Conservation (phyloP, 139 green algal genomes). For the Auxenochlorella pyrenoidosa region DNA sequence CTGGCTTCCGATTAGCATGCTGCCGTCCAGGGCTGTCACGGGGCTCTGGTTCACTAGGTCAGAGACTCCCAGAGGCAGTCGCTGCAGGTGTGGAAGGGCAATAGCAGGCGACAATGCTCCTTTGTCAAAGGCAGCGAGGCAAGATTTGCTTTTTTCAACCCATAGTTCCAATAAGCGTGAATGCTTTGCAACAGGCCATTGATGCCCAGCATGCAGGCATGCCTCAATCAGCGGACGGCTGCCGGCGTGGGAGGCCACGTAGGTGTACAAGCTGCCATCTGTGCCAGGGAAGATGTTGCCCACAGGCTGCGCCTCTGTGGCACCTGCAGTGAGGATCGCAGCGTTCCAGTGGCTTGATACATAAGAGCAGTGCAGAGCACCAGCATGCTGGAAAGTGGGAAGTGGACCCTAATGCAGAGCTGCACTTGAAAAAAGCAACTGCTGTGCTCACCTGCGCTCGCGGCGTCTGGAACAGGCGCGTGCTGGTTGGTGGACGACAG, state of each 20-base stretch:
- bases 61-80: constrained; percentile 79
- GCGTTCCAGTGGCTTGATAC: neutral
- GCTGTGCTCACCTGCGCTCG: neutral
- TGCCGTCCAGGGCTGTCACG: constrained; percentile 81
- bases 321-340: neutral
- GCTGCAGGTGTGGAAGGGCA: constrained; percentile 58
- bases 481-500: constrained; percentile 56
- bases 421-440: no score
- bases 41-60: constrained; percentile 90
- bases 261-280: constrained; percentile 90
- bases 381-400: no score
- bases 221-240: constrained; percentile 6
- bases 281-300: constrained; percentile 86
- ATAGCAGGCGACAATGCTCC: neutral
- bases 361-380: neutral
- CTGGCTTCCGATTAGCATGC: constrained; percentile 83
- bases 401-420: no score
- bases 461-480: neutral
- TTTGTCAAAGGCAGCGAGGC: no score
- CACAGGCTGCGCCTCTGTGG: neutral
- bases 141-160: no score
- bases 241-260: constrained; percentile 31
- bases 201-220: neutral
- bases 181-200: no score
- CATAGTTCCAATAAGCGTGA: no score